phyloP scores from a whole-genome alignment of 768 basidiomycete species.

The Rubroboletus satanas region DNA sequence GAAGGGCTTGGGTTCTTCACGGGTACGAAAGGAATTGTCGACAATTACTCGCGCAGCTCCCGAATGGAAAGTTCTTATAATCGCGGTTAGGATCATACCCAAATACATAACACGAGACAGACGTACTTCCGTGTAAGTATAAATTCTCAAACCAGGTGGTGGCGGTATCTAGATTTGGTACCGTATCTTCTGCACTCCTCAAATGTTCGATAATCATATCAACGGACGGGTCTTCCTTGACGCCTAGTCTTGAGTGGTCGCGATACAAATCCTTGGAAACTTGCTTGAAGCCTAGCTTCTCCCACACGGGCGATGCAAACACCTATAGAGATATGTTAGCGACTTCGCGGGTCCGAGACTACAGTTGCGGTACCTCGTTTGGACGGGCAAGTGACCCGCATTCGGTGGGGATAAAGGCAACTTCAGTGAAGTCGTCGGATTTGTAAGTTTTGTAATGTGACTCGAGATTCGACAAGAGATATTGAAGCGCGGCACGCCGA shows the following conservation, averaged over 20 bases:
- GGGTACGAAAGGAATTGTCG: constrained; percentile 12
- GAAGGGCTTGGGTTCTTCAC: not conserved
- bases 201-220: constrained; percentile 1
- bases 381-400: not conserved
- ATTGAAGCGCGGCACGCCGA: constrained; percentile 3
- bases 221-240: constrained; percentile 3
- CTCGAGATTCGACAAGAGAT: constrained; percentile 10
- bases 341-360: not conserved
- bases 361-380: constrained; percentile 7
- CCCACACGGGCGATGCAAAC: constrained; percentile 7
- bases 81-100: not conserved
- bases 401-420: constrained; percentile 16
- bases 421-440: constrained; percentile 1
- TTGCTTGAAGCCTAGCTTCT: constrained; percentile 9
- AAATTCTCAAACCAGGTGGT: constrained; percentile 6
- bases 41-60: constrained; percentile 4
- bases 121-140: constrained; percentile 8
- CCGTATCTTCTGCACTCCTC: not conserved
- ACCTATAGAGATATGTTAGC: constrained; percentile 3
- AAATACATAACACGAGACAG: not conserved
- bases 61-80: constrained; percentile 1
- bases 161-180: not conserved
- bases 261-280: not conserved
- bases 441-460: constrained; percentile 8
- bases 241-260: constrained; percentile 10